Conservation (phyloP, 805 yeast genomes). For the Yarrowia yakushimensis region DNA sequence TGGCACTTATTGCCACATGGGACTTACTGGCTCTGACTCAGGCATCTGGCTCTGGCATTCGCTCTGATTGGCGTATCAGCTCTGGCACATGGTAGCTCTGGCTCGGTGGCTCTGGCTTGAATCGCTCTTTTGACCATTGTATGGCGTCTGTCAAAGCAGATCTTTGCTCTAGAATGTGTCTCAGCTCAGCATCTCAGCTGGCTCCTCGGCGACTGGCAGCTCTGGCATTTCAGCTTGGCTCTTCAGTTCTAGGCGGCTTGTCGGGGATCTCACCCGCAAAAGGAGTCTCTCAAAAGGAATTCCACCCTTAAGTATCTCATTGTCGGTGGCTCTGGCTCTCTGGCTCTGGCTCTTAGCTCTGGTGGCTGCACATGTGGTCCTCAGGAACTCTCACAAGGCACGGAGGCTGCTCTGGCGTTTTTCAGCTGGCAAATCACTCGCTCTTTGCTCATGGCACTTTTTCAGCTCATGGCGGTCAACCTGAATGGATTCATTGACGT, state of each 20-base stretch:
- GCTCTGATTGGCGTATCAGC: background rate
- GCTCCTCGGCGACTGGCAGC: background rate
- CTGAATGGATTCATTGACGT: background rate
- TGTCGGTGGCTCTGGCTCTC: background rate
- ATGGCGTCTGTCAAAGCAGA: background rate
- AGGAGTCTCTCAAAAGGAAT: background rate
- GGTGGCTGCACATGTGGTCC: background rate
- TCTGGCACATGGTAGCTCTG: background rate
- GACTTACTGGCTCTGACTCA: background rate
- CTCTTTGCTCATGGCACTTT: background rate
- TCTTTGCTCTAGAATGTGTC: conserved; percentile 9
- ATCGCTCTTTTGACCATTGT: background rate
- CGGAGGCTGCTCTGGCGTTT: background rate
- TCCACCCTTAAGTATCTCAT: background rate
- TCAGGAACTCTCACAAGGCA: background rate
- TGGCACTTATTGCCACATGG: background rate
- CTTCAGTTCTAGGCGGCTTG: conserved; percentile 10
- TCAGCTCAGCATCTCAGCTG: background rate
- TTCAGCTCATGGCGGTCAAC: conserved; percentile 4
- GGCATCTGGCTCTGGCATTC: background rate
- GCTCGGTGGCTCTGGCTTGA: background rate
- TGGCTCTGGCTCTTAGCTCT: background rate
- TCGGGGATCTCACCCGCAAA: no score
- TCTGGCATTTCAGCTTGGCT: conserved; percentile 11
- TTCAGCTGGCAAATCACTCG: background rate